Conservation (phyloP, 2,329 filamentous ascomycete genomes). For the Spiromastix sp. region DNA sequence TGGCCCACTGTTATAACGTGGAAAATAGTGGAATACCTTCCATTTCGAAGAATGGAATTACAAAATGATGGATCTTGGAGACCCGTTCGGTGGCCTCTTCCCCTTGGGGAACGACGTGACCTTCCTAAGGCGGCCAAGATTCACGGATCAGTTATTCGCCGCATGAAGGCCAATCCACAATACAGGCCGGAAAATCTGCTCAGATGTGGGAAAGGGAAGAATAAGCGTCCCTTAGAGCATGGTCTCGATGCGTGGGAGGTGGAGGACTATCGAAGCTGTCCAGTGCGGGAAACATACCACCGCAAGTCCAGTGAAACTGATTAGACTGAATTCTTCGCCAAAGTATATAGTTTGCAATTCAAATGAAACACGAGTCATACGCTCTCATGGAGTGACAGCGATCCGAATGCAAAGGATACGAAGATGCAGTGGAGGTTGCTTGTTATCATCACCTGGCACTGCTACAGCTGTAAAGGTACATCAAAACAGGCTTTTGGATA, state of each 20-base stretch:
- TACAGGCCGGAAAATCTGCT: conserved; percentile 67
- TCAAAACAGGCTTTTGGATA: too few species aligned
- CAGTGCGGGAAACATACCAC: conserved; percentile 50
- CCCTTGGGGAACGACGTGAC: conserved; percentile 60
- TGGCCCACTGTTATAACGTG: conserved; percentile 48
- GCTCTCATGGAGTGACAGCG: too few species aligned
- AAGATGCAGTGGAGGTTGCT: too few species aligned
- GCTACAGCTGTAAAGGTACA: too few species aligned
- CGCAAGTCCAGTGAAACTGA: too few species aligned
- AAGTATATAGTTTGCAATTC: too few species aligned
- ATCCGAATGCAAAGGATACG: too few species aligned
- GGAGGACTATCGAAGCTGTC: conserved; percentile 48
- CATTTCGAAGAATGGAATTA: conserved; percentile 65
- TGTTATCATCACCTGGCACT: too few species aligned
- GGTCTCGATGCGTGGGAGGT: conserved; percentile 60
- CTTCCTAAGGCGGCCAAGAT: conserved; percentile 56
- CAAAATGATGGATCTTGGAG: conserved; percentile 47
- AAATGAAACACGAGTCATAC: too few species aligned
- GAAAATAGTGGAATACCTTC: conserved; percentile 66
- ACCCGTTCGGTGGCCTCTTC: conserved; percentile 64
- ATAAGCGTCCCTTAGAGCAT: conserved; percentile 44
- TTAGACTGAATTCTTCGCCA: too few species aligned
- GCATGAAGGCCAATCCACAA: conserved; percentile 49
- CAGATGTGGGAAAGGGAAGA: conserved; percentile 54
- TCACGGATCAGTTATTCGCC: conserved; percentile 60